Percentiles rank a stretch among this genome's conserved stretches.
phyloP scores from a whole-genome alignment of 352 stramenopile species.

The Pythium sp. region DNA sequence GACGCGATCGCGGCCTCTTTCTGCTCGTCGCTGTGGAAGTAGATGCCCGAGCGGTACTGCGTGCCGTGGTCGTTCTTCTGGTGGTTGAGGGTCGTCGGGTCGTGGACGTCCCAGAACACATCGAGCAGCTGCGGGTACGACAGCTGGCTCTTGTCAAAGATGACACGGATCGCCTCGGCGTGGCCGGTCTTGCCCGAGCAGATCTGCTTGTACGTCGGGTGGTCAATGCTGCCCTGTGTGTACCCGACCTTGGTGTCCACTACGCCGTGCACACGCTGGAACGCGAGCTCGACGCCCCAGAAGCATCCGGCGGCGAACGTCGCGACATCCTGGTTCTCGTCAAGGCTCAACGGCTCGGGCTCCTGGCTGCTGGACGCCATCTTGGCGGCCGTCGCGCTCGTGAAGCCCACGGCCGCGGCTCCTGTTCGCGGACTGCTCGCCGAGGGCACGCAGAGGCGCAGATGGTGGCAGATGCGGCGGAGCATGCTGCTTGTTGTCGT shows the following conservation, averaged over 20 bases:
- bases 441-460: slow-evolving; percentile 11
- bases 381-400: slow-evolving; percentile 4
- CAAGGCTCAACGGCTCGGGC: slow-evolving; percentile 7
- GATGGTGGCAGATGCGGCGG: slow-evolving; percentile 15
- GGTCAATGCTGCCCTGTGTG: slow-evolving; percentile 65
- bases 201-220: slow-evolving; percentile 96
- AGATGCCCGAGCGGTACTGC: slow-evolving; percentile 96
- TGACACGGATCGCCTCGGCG: slow-evolving; percentile 92
- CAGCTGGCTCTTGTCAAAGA: slow-evolving; percentile 89
- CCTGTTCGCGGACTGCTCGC: not conserved
- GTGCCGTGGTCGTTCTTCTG: slow-evolving; percentile 90
- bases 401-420: not conserved
- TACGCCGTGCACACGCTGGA: slow-evolving; percentile 95
- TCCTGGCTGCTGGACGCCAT: slow-evolving; percentile 8
- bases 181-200: slow-evolving; percentile 93
- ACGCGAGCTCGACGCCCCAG: slow-evolving; percentile 97
- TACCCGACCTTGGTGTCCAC: slow-evolving; percentile 90
- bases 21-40: slow-evolving; percentile 92
- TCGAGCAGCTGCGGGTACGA: slow-evolving; percentile 75
- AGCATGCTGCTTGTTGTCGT: slow-evolving; percentile 8
- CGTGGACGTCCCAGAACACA: slow-evolving; percentile 88
- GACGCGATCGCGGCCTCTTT: slow-evolving; percentile 56
- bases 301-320: slow-evolving; percentile 98
- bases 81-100: slow-evolving; percentile 90
- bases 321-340: slow-evolving; percentile 44